Percentiles rank a stretch among this genome's conserved stretches.
phyloP scores from a whole-genome alignment of 768 basidiomycete species.

The Termitomyces sp. region DNA sequence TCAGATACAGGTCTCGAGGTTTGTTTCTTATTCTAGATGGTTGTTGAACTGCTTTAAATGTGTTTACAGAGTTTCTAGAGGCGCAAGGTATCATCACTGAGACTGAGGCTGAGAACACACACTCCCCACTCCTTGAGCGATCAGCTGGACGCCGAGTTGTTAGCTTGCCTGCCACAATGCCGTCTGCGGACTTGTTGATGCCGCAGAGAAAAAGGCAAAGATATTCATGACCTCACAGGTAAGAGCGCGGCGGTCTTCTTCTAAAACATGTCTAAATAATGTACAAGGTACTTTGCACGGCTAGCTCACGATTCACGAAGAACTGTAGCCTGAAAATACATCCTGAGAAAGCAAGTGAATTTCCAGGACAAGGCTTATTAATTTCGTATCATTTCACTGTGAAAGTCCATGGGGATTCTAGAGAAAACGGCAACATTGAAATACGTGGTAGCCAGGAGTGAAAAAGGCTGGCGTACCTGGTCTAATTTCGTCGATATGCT shows the following conservation, averaged over 20 bases:
- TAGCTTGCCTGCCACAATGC: conserved; percentile 30
- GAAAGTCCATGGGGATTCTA: conserved; percentile 6
- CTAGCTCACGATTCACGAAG: conserved; percentile 20
- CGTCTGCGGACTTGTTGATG: conserved; percentile 7
- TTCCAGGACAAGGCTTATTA: conserved; percentile 14
- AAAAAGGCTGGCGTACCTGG: conserved; percentile 2
- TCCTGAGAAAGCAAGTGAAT: conserved; percentile 3
- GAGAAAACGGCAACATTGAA: conserved; percentile 6
- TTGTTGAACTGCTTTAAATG: not conserved
- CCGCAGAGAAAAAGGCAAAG: conserved; percentile 21
- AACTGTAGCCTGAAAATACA: conserved; percentile 21
- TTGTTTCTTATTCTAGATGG: conserved; percentile 7
- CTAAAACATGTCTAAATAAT: not conserved
- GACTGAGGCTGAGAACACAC: conserved; percentile 21
- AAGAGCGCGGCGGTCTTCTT: not conserved
- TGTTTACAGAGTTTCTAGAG: conserved; percentile 40
- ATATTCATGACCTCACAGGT: conserved; percentile 7
- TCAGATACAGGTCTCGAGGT: conserved; percentile 60
- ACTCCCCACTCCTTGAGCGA: conserved; percentile 16
- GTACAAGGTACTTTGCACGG: conserved; percentile 15
- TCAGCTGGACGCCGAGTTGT: conserved; percentile 31
- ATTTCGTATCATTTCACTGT: not conserved
- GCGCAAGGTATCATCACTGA: conserved; percentile 45
- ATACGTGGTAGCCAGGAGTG: conserved; percentile 4
- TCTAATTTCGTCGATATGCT: conserved; percentile 1